Evolutionary conservation across 345 rosid species (phyloP), one percentile per base, ranked within the genome.

Genomic region (Brassica incana): DNA sequence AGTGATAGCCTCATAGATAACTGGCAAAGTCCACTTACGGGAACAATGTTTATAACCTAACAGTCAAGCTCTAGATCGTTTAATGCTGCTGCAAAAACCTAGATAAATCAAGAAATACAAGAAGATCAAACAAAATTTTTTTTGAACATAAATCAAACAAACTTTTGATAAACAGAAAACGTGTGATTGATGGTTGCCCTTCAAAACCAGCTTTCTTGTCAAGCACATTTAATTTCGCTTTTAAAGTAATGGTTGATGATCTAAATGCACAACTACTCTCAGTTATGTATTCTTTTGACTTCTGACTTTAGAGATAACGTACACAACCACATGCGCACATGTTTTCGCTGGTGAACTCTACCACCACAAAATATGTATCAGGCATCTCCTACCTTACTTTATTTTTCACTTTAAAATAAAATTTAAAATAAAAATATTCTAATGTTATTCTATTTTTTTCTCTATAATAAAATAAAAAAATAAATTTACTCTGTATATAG

Each of bases 191-290:
- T 63, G 50, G 38, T 70, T 87, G 88, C 91, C 92, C 95, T 84
- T 91, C 91, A 43, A 83, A 85, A 75, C 90, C 90, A 82, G 92
- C 91, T 79, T 78, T 88, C 92, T 87, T 88, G 83, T 86, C 95
- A 71, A 87, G 67, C 64, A 87, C 91, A 74, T 90, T 29, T 29
- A 29, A 29, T 29, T 29, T 62, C 86, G 80, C 2, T 40, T 40
- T 40, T 40, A 9, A 40, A 40, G 48, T 8, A 40, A 9, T 35
- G 38, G 45, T 8, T 45, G 52, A 45, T 45, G 52, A 11, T 45
- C n/a, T 45, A 11, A 45, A 14, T n/a, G 20, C n/a, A 52, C 58
- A 52, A n/a, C 20, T n/a, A n/a, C 20, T n/a, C 20, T 52, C 18
- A 52, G 58, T 52, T 52, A 52, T 5, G 58, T 52, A 52, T n/a